Base-by-base conservation (phyloP, 140 eudicot genomes). In the Senecio squalidus region DNA sequence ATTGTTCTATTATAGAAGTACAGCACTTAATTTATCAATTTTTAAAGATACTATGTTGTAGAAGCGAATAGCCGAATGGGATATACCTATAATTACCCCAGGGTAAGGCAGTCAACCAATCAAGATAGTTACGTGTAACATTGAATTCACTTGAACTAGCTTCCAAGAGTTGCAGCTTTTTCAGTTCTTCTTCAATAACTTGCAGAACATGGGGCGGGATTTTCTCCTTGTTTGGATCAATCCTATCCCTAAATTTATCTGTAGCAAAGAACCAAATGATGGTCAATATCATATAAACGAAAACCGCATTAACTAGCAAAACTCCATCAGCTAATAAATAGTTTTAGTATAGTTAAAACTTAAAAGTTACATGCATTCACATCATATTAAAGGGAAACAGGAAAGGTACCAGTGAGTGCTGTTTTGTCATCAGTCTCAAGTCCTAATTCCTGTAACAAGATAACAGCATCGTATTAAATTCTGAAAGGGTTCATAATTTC, bases 101-200 rank as follows among this genome's bases (percentile, higher is more conserved):
- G 49, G 99, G 99, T 70, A 92, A 82, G 11, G 95, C 99, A 66
- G 99, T 92, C 83, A 92, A 74, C 99, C 99, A 92, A 63, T 92
- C 99, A 67, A 92, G 95, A 82, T 92, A 92, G 62, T 92, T 92
- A 18, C 95, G 93, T 14, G 99, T 92, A 24, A 92, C 99, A 74
- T 92, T 92, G 22, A 92, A 92, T 66, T 92, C 99, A 72, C 99
- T 92, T 56, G 99, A 92, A 75, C 99, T 92, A 39, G 96, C 99
- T 75, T 92, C 99, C 54, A 92, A 65, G 28, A 92, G 76, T 66
- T 88, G 96, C 56, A 92, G 82, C 54, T 92, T 92, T 56, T 93
- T 92, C 57, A 92, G 60, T 65, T 92, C 99, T 78, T 92, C 99
- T 78, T 92, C 99, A 39, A 92, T 88, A 41, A 92, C 99, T 92